Conservation (phyloP, 2,329 filamentous ascomycete species). For the Phyllosticta citrichinensis region DNA sequence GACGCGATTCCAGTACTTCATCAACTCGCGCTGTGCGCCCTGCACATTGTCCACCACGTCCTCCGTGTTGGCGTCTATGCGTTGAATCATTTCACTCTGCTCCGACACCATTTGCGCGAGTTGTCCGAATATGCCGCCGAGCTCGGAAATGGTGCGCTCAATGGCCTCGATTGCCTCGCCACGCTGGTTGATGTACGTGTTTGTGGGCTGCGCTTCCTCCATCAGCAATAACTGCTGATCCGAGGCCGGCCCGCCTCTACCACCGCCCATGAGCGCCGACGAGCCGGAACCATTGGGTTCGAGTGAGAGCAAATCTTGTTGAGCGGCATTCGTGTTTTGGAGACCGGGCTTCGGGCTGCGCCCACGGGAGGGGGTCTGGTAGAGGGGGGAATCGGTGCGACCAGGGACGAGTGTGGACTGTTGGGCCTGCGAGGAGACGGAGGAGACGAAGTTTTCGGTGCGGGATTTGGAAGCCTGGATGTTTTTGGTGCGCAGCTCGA, state of each 20-base stretch:
- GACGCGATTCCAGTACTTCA: constrained; percentile 94
- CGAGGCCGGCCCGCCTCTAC: constrained; percentile 42
- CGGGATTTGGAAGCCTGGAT: constrained; percentile 87
- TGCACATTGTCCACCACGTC: constrained; percentile 98
- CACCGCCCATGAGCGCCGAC: constrained; percentile 6
- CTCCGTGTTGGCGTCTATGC: constrained; percentile 95
- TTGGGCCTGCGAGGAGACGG: constrained; percentile 55
- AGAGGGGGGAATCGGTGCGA: constrained; percentile 75
- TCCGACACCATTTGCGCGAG: constrained; percentile 94
- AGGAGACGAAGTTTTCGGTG: constrained; percentile 94
- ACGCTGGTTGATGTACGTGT: constrained; percentile 84
- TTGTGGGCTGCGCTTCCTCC: constrained; percentile 80
- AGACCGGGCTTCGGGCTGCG: constrained; percentile 40
- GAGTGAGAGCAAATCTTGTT: constrained; percentile 65
- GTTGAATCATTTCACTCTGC: constrained; percentile 94
- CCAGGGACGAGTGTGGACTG: constrained; percentile 46
- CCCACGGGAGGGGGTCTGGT: constrained; percentile 63
- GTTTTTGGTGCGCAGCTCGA: constrained; percentile 94
- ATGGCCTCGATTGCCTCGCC: constrained; percentile 96
- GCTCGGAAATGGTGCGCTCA: constrained; percentile 85
- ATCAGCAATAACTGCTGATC: constrained; percentile 79
- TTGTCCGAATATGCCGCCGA: constrained; percentile 89
- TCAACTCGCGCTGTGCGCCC: constrained; percentile 83
- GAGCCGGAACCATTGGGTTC: constrained; percentile 51
- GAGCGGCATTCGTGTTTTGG: constrained; percentile 34